Percentiles rank a stretch among this genome's conserved stretches.
Evolutionary conservation across 305 asterid species (phyloP).

Genomic region (Solanum aculeatissimum): DNA sequence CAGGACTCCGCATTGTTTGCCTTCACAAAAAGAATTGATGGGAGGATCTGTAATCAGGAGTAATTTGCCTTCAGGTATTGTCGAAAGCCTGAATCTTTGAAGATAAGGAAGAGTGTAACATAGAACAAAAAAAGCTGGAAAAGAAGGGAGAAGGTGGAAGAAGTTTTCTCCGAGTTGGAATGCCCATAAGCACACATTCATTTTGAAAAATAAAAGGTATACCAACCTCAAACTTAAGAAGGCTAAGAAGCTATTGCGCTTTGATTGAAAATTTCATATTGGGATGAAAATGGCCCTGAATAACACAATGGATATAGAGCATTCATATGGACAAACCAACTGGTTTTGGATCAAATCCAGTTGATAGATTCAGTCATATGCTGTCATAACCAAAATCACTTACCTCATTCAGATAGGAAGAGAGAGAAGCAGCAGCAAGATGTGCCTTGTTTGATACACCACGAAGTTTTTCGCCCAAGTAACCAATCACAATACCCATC

Average conservation of each 20-base stretch:
- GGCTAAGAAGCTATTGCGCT: neutral
- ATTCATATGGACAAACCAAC: neutral
- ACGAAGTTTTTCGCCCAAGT: conserved; percentile 81
- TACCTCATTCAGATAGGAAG: conserved; percentile 87
- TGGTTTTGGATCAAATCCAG: neutral
- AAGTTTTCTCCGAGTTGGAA: neutral
- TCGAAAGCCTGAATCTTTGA: neutral
- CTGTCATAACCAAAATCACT: neutral
- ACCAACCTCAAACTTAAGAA: neutral
- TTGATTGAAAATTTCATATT: neutral
- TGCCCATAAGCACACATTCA: neutral
- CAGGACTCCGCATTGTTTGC: conserved; percentile 70
- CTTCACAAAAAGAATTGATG: conserved; percentile 80
- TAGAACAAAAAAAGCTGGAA: neutral
- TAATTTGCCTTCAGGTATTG: neutral
- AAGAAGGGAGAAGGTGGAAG: neutral
- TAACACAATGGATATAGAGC: neutral
- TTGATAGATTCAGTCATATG: neutral
- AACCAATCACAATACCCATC: conserved; percentile 58
- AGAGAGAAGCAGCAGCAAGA: conserved; percentile 58
- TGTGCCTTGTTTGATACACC: conserved; percentile 54
- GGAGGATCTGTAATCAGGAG: conserved; percentile 44
- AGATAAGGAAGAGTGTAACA: neutral
- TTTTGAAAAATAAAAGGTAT: neutral
- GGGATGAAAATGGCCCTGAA: neutral